Conservation (phyloP, 2,329 filamentous ascomycete genomes). For the Aureobasidium zeae region DNA sequence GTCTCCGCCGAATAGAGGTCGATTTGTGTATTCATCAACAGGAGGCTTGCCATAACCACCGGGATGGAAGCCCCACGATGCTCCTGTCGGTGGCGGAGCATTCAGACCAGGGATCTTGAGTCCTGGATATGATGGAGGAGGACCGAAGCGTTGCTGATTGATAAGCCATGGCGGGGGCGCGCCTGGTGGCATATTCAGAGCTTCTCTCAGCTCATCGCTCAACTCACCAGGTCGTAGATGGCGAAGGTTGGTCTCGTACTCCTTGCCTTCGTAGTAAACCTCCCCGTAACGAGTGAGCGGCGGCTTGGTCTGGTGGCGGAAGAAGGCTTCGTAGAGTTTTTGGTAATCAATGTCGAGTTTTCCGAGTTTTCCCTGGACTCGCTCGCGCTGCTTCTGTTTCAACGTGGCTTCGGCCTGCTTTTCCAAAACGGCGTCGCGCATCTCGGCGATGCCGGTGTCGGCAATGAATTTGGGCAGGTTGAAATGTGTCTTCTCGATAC, state of each 20-base stretch:
- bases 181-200: conserved; percentile 84
- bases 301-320: conserved; percentile 94
- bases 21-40: conserved; percentile 74
- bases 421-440: conserved; percentile 92
- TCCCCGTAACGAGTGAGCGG: conserved; percentile 89
- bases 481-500: conserved; percentile 92
- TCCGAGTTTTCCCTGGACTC: conserved; percentile 91
- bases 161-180: conserved; percentile 95
- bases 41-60: conserved; percentile 95
- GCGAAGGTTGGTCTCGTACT: conserved; percentile 88
- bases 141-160: conserved; percentile 88
- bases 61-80: conserved; percentile 88
- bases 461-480: conserved; percentile 91
- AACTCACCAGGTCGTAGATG: conserved; percentile 85
- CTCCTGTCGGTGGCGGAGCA: conserved; percentile 79
- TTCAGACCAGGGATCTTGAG: conserved; percentile 91
- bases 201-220: conserved; percentile 81
- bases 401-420: conserved; percentile 87
- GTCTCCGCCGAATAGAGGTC: conserved; percentile 86
- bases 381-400: conserved; percentile 91
- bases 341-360: conserved; percentile 98
- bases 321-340: conserved; percentile 96
- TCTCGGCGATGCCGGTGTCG: conserved; percentile 94
- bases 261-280: conserved; percentile 99
- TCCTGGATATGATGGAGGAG: conserved; percentile 90